These are phyloP conservation scores for Micromonas pusilla DNA, from an alignment of 139 green algal species.

Conservation along the genomic window DNA sequence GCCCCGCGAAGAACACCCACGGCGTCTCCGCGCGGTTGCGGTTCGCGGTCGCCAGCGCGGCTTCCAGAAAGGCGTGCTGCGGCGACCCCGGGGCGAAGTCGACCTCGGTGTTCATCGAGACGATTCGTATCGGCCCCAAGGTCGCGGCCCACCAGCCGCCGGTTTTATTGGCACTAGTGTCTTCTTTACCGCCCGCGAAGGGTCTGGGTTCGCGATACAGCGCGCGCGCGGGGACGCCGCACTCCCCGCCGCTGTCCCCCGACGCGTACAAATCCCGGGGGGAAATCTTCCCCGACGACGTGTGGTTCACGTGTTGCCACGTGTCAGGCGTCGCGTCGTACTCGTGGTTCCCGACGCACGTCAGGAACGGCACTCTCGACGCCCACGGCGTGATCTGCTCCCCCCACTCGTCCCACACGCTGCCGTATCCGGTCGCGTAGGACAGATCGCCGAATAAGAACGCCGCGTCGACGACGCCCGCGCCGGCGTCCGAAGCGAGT, in stretches of 20 bases:
- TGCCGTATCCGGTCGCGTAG: conserved; percentile 26
- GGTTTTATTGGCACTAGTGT: too few species aligned
- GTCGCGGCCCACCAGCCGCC: neutral
- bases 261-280: neutral
- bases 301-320: neutral
- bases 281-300: too few species aligned
- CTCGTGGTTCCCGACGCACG: conserved; percentile 25
- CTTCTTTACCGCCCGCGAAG: too few species aligned
- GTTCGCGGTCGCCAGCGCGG: neutral
- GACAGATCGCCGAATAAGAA: conserved; percentile 31
- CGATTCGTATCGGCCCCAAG: conserved; percentile 13
- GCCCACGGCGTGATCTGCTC: conserved; percentile 7
- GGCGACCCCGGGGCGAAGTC: conserved; percentile 19
- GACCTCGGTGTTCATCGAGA: conserved; percentile 32
- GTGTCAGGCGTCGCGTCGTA: conserved; percentile 3
- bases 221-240: conserved; percentile 10
- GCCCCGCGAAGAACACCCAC: conserved; percentile 26
- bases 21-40: conserved; percentile 16
- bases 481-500: neutral
- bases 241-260: conserved; percentile 20
- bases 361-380: conserved; percentile 9
- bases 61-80: neutral
- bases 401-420: conserved; percentile 27
- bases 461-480: conserved; percentile 5
- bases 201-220: neutral